These are phyloP conservation scores for Fusarium concolor DNA, from an alignment of 2,329 filamentous ascomycete genomes.

Conservation along the genomic window DNA sequence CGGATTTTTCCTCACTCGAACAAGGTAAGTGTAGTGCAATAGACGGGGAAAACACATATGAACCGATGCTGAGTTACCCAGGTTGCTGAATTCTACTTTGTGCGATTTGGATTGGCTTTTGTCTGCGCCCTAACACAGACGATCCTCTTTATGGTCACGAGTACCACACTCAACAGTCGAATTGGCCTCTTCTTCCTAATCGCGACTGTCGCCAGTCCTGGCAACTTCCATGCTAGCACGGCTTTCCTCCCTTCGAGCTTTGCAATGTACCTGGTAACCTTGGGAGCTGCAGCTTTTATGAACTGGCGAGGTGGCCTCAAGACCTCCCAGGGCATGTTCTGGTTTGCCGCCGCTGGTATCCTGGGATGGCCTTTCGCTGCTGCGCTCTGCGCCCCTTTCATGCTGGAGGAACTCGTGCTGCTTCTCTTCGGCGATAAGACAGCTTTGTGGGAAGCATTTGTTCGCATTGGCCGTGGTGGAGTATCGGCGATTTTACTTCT, in stretches of 20 bases:
- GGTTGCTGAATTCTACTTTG: constrained; percentile 85
- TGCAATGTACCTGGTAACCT: constrained; percentile 92
- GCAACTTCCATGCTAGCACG: constrained; percentile 91
- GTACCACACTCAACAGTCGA: constrained; percentile 79
- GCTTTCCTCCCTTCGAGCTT: constrained; percentile 94
- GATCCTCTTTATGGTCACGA: constrained; percentile 81
- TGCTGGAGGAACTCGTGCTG: constrained; percentile 79
- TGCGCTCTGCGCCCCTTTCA: constrained; percentile 82
- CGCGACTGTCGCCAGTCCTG: constrained; percentile 81
- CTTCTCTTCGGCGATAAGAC: constrained; percentile 65
- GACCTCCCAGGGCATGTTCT: constrained; percentile 86
- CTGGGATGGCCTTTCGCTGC: constrained; percentile 96
- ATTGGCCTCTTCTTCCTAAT: constrained; percentile 88
- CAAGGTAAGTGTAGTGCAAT: constrained; percentile 58
- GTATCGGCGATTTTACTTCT: constrained; percentile 75
- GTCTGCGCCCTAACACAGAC: constrained; percentile 86
- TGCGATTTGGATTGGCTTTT: constrained; percentile 80
- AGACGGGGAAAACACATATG: neutral
- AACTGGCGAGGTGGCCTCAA: constrained; percentile 85
- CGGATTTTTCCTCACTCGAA: constrained; percentile 71
- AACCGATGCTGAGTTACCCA: constrained; percentile 43
- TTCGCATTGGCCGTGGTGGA: constrained; percentile 74
- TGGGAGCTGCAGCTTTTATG: constrained; percentile 90
- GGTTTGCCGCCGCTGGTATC: constrained; percentile 87
- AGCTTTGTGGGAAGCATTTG: constrained; percentile 68